Conservation (phyloP, 2,329 filamentous ascomycete genomes). For the Colletotrichum nymphaeae region DNA sequence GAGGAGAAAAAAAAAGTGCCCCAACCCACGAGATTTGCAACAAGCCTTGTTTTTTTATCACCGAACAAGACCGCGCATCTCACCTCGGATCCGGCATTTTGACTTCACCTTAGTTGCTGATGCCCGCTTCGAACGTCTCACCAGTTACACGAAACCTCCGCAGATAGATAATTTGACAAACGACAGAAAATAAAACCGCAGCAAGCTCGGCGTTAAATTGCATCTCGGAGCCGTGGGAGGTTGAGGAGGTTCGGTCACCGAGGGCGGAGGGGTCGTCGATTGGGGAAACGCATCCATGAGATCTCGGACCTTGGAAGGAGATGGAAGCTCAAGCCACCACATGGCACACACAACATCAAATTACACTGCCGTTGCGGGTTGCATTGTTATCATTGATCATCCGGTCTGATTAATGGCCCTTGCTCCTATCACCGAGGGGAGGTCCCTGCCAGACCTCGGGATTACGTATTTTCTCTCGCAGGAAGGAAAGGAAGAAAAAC, state of each 20-base stretch:
- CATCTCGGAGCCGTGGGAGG: constrained; percentile 1
- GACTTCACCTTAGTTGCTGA: background rate
- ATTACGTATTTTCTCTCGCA: constrained; percentile 18
- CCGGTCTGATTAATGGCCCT: background rate
- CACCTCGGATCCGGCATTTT: background rate
- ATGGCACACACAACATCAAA: background rate
- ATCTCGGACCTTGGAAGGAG: background rate
- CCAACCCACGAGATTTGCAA: background rate
- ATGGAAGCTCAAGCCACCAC: background rate
- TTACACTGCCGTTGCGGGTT: background rate
- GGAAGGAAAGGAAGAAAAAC: background rate
- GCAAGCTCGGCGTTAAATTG: constrained; percentile 9
- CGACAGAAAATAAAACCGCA: background rate
- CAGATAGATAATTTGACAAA: background rate
- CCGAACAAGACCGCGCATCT: background rate
- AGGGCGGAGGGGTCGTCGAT: background rate
- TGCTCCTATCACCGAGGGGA: constrained; percentile 30
- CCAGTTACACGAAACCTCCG: background rate
- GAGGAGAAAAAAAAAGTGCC: background rate
- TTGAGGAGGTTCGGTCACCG: constrained; percentile 17
- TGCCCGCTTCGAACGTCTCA: background rate
- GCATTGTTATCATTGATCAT: background rate
- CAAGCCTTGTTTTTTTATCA: background rate
- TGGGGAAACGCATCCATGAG: background rate
- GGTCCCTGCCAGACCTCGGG: constrained; percentile 18